phyloP scores from a whole-genome alignment of 768 basidiomycete genomes.

The Favolaschia claudopus region DNA sequence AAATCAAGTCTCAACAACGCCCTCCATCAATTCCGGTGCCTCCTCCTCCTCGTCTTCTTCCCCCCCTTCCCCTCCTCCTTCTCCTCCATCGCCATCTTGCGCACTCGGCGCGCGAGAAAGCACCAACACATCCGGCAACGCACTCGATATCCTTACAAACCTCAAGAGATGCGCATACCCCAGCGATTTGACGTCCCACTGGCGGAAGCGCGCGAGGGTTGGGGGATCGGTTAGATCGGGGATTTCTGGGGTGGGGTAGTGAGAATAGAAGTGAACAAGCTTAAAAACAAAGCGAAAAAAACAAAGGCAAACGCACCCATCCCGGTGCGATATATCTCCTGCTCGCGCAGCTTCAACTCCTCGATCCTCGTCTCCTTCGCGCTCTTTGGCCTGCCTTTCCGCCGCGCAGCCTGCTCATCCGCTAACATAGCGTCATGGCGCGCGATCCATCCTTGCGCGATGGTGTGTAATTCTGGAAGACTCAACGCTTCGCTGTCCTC shows the following conservation, averaged over 20 bases:
- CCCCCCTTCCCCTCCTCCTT: constrained; percentile 4
- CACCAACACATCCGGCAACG: constrained; percentile 51
- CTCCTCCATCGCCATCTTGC: constrained; percentile 5
- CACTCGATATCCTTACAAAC: constrained; percentile 77
- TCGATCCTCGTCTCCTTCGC: constrained; percentile 71
- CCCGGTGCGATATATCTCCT: constrained; percentile 80
- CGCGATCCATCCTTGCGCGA: constrained; percentile 78
- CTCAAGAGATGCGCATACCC: constrained; percentile 76
- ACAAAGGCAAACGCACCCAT: constrained; percentile 61
- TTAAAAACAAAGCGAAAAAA: background rate
- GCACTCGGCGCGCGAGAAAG: constrained; percentile 51
- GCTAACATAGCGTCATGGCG: constrained; percentile 72
- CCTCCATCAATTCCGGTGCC: constrained; percentile 20
- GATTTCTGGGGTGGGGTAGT: constrained; percentile 62
- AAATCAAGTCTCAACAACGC: constrained; percentile 14
- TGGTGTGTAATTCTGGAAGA: constrained; percentile 68
- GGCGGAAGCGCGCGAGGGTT: constrained; percentile 74
- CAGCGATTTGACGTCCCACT: constrained; percentile 81
- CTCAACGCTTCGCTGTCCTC: constrained; percentile 61
- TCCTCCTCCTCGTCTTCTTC: constrained; percentile 10
- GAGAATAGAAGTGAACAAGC: constrained; percentile 4
- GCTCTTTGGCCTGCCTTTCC: constrained; percentile 82
- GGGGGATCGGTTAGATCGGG: constrained; percentile 78
- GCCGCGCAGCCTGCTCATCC: constrained; percentile 62
- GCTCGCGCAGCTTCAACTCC: constrained; percentile 71